phyloP scores from a whole-genome alignment of 129 eudicot species.

The Chrysanthemum lavandulifolium region DNA sequence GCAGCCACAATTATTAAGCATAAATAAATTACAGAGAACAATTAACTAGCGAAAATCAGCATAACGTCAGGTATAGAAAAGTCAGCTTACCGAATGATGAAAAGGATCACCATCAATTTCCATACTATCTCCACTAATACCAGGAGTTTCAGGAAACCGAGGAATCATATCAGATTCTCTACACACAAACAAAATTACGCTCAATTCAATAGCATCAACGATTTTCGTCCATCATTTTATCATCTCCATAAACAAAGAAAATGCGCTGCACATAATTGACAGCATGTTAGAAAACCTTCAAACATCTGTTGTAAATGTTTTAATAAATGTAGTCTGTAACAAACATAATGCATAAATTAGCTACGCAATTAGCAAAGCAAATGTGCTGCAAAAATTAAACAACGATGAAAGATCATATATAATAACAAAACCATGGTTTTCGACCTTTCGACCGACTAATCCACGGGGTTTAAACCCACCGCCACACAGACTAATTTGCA shows the following conservation, averaged over 20 bases:
- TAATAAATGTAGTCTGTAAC: background rate
- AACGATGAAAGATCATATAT: too few species aligned
- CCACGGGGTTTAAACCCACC: too few species aligned
- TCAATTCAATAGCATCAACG: slow-evolving; percentile 59
- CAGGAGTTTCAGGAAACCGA: slow-evolving; percentile 46
- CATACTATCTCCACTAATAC: slow-evolving; percentile 54
- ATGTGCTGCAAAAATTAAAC: too few species aligned
- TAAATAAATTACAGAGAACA: background rate
- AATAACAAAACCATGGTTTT: too few species aligned
- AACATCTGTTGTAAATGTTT: background rate
- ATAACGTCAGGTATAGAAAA: slow-evolving; percentile 10
- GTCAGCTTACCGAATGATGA: slow-evolving; percentile 48
- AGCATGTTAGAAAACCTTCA: slow-evolving; percentile 14
- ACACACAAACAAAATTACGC: slow-evolving; percentile 44
- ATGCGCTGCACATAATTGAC: slow-evolving; percentile 56
- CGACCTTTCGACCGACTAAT: too few species aligned
- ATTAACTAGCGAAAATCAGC: background rate
- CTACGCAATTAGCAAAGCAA: too few species aligned
- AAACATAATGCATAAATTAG: background rate
- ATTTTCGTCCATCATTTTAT: slow-evolving; percentile 52
- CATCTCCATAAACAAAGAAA: slow-evolving; percentile 70
- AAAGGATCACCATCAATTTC: slow-evolving; percentile 69
- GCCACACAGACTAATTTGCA: background rate
- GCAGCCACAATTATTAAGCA: background rate
- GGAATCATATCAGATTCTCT: slow-evolving; percentile 57